phyloP scores from a whole-genome alignment of 2,329 filamentous ascomycete genomes.

The Xylaria sp. region DNA sequence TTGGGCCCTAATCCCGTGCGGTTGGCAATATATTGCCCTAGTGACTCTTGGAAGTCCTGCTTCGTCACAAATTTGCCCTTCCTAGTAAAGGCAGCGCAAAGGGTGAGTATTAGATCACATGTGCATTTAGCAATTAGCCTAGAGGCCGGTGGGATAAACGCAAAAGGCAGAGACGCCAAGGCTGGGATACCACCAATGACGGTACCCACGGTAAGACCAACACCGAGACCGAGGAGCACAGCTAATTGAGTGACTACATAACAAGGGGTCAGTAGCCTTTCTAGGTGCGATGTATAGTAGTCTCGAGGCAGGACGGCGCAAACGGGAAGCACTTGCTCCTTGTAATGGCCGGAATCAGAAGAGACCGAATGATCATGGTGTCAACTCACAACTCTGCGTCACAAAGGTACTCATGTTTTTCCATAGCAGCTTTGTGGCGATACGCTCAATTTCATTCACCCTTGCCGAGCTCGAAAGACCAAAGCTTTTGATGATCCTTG shows the following conservation, averaged over 20 bases:
- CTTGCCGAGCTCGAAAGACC: slow-evolving; percentile 39
- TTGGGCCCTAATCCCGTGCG: slow-evolving; percentile 27
- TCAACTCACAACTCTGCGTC: slow-evolving; percentile 39
- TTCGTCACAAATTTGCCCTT: slow-evolving; percentile 41
- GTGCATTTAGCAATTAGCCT: slow-evolving; percentile 41
- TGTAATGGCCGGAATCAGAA: neutral
- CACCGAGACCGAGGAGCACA: slow-evolving; percentile 34
- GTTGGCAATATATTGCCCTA: slow-evolving; percentile 36
- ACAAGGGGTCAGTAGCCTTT: slow-evolving; percentile 14
- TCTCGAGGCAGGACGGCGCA: neutral
- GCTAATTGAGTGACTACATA: slow-evolving; percentile 33
- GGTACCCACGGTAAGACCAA: slow-evolving; percentile 41
- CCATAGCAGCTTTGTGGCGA: slow-evolving; percentile 41
- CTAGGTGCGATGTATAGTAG: neutral
- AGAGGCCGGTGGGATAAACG: slow-evolving; percentile 40
- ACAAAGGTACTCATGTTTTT: slow-evolving; percentile 43
- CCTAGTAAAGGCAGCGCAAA: slow-evolving; percentile 38
- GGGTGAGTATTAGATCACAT: slow-evolving; percentile 41
- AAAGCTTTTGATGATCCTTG: slow-evolving; percentile 43
- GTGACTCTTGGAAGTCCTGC: slow-evolving; percentile 39
- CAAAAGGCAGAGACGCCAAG: slow-evolving; percentile 39
- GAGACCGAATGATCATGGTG: neutral
- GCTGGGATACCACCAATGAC: slow-evolving; percentile 43
- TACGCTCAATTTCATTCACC: slow-evolving; percentile 39
- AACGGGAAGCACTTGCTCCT: neutral